phyloP scores from a whole-genome alignment of 2,329 filamentous ascomycete genomes.

The Ilyonectria mors-panacis region DNA sequence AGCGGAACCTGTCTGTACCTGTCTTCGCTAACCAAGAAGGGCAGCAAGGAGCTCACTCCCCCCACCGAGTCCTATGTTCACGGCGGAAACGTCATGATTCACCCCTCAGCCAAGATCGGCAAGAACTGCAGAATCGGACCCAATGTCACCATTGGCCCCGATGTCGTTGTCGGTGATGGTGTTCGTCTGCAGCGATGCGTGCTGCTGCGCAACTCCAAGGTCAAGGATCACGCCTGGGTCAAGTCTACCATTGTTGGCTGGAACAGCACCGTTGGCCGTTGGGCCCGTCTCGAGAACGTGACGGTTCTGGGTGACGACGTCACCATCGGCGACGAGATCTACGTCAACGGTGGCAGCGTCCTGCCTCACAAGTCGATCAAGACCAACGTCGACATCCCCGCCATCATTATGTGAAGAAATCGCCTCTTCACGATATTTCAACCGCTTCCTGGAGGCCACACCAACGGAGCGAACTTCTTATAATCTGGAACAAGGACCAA shows the following conservation, averaged over 20 bases:
- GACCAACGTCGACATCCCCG: conserved; percentile 89
- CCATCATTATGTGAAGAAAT: conserved; percentile 74
- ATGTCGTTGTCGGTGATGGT: conserved; percentile 93
- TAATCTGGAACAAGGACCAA: conserved; percentile 42
- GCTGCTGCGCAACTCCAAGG: conserved; percentile 88
- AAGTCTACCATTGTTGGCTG: conserved; percentile 99
- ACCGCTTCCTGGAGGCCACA: conserved; percentile 42
- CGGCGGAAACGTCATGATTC: conserved; percentile 95
- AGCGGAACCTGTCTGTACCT: conserved; percentile 97
- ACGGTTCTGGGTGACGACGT: conserved; percentile 98
- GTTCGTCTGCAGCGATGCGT: conserved; percentile 95
- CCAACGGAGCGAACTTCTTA: conserved; percentile 31
- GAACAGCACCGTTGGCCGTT: conserved; percentile 96
- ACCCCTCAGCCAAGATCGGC: conserved; percentile 94
- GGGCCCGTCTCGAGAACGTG: conserved; percentile 97
- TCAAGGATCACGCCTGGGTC: conserved; percentile 99
- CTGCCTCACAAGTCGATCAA: conserved; percentile 99
- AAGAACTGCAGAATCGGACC: conserved; percentile 98
- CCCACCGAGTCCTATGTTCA: conserved; percentile 84
- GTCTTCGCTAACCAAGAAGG: conserved; percentile 90
- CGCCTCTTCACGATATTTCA: conserved; percentile 14
- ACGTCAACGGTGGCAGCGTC: conserved; percentile 96
- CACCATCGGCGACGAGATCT: conserved; percentile 97
- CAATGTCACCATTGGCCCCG: conserved; percentile 95
- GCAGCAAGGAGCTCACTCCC: conserved; percentile 85